Conservation (phyloP, 495 filamentous ascomycete genomes). For the Cairneyella variabilis region DNA sequence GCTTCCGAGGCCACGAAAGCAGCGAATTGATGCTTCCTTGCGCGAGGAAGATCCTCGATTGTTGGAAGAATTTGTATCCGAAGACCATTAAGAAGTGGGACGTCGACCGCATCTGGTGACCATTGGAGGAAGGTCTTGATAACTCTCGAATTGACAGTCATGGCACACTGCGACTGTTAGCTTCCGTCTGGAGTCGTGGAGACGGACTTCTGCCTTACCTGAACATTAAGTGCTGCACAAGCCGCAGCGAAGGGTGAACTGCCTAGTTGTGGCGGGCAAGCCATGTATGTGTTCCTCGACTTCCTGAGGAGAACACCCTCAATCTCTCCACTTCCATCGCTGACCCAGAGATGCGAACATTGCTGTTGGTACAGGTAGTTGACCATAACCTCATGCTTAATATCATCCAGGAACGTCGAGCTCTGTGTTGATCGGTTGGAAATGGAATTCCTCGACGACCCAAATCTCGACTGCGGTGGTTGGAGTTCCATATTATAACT, state of each 20-base stretch:
- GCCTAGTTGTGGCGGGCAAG: constrained; percentile 59
- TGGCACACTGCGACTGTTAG: constrained; percentile 53
- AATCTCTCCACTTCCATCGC: constrained; percentile 56
- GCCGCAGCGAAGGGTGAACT: constrained; percentile 56
- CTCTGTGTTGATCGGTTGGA: constrained; percentile 45
- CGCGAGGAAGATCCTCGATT: constrained; percentile 60
- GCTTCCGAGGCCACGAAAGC: constrained; percentile 68
- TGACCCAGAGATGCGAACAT: constrained; percentile 66
- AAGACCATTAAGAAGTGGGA: constrained; percentile 71
- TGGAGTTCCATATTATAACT: constrained; percentile 40
- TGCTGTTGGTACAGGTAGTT: constrained; percentile 79
- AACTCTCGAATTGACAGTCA: constrained; percentile 73
- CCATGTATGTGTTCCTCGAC: constrained; percentile 60
- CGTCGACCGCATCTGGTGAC: constrained; percentile 66
- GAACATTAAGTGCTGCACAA: constrained; percentile 64
- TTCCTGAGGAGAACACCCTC: constrained; percentile 73
- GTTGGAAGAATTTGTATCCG: constrained; percentile 70
- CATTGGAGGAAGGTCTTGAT: constrained; percentile 71
- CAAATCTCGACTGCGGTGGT: constrained; percentile 38
- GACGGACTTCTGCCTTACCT: constrained; percentile 39
- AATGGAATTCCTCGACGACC: constrained; percentile 48
- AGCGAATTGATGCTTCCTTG: constrained; percentile 70
- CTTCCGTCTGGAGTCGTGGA: neutral
- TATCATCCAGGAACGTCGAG: constrained; percentile 64
- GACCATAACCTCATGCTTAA: constrained; percentile 81